phyloP scores from a whole-genome alignment of 495 filamentous ascomycete species.

The Trichoderma gamsii region DNA sequence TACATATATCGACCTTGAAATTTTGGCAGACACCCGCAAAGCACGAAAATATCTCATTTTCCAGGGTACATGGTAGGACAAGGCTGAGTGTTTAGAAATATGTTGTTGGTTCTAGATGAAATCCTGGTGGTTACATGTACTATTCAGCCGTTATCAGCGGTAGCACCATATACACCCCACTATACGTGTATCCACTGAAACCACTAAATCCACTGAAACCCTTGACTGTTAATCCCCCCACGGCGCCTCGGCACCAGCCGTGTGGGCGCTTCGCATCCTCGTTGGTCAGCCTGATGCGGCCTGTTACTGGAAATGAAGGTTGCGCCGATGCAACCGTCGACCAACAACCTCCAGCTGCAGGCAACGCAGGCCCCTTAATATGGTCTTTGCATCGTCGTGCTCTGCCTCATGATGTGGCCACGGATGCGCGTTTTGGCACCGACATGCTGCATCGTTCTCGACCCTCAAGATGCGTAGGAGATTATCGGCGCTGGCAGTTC shows the following conservation, averaged over 20 bases:
- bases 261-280: neutral
- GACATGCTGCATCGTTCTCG: neutral
- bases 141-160: neutral
- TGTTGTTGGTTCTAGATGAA: neutral
- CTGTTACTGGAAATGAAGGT: neutral
- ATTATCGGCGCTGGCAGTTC: neutral
- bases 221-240: neutral
- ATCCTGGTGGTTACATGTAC: neutral
- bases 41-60: neutral
- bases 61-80: neutral
- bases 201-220: no score
- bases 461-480: neutral
- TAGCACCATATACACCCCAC: neutral
- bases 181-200: no score
- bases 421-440: neutral
- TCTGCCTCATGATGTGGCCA: neutral
- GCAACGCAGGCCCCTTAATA: slow-evolving; percentile 8
- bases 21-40: neutral
- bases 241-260: neutral
- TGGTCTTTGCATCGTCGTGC: neutral
- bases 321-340: neutral
- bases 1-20: neutral
- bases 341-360: neutral
- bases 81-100: neutral
- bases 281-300: neutral